phyloP scores from a whole-genome alignment of 2,329 filamentous ascomycete species.

The Colletotrichum sp. region DNA sequence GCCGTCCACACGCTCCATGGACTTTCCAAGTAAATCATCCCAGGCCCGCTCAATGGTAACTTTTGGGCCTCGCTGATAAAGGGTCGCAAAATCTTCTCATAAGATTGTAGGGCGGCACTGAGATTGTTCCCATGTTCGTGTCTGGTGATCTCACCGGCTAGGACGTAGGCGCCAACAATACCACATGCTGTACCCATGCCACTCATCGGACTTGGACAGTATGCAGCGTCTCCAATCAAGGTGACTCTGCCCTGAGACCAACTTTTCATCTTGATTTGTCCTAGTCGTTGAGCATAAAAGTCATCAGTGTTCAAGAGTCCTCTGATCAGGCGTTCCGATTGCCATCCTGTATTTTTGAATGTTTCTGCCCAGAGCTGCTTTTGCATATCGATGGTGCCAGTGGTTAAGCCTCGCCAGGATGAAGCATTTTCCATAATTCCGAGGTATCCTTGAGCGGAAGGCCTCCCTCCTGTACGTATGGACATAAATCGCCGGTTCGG shows the following conservation, averaged over 20 bases:
- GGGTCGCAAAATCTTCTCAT: conserved; percentile 48
- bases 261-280: conserved; percentile 45
- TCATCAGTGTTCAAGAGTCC: conserved; percentile 43
- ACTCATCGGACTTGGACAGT: conserved; percentile 48
- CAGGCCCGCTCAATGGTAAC: background rate
- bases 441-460: conserved; percentile 43
- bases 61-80: conserved; percentile 47
- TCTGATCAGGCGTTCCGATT: conserved; percentile 45
- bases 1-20: conserved; percentile 11
- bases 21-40: conserved; percentile 15
- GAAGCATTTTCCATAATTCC: conserved; percentile 25
- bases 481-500: conserved; percentile 41
- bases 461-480: conserved; percentile 41
- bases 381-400: conserved; percentile 22
- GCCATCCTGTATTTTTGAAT: conserved; percentile 40
- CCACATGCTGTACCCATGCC: conserved; percentile 57
- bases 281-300: conserved; percentile 51
- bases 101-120: conserved; percentile 39
- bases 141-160: conserved; percentile 56
- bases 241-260: conserved; percentile 52
- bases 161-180: conserved; percentile 56
- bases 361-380: conserved; percentile 36
- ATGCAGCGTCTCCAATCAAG: conserved; percentile 59
- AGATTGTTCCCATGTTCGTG: conserved; percentile 27
- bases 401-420: background rate